Evolutionary conservation across 495 filamentous ascomycete species (phyloP).

Genomic region (Zalerion maritima): DNA sequence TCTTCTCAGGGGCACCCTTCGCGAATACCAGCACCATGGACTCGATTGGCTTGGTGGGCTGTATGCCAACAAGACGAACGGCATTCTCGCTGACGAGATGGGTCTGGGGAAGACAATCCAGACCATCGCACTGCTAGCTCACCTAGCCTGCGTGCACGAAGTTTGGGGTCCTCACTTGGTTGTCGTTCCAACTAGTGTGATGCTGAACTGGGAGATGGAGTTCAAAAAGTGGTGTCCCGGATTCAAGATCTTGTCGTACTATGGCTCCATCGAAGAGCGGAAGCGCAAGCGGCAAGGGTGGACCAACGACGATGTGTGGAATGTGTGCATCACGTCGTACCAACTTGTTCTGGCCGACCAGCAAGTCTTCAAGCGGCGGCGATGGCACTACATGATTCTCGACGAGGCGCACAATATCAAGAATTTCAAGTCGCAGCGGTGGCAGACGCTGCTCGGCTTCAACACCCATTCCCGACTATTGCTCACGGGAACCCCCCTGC

Average conservation of each 20-base stretch:
- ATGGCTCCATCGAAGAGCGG: slow-evolving; percentile 83
- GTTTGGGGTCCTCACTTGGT: slow-evolving; percentile 95
- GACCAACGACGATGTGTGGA: slow-evolving; percentile 82
- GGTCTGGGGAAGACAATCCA: slow-evolving; percentile 98
- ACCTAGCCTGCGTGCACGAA: slow-evolving; percentile 79
- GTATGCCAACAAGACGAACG: slow-evolving; percentile 87
- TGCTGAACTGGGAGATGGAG: slow-evolving; percentile 99
- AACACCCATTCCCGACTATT: slow-evolving; percentile 75
- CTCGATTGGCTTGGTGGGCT: slow-evolving; percentile 91
- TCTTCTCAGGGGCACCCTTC: slow-evolving; percentile 77
- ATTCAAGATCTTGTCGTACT: slow-evolving; percentile 97
- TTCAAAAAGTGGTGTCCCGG: slow-evolving; percentile 99
- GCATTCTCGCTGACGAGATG: slow-evolving; percentile 99
- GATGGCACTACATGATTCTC: slow-evolving; percentile 96
- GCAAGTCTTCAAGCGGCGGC: slow-evolving; percentile 78
- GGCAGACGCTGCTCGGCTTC: slow-evolving; percentile 88
- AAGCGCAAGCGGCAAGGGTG: slow-evolving; percentile 81
- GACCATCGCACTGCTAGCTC: slow-evolving; percentile 87
- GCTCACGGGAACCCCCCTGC: slow-evolving; percentile 87
- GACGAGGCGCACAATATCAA: slow-evolving; percentile 99
- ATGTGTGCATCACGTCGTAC: slow-evolving; percentile 94
- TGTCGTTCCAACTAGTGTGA: slow-evolving; percentile 94
- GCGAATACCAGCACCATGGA: slow-evolving; percentile 94
- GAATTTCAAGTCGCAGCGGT: slow-evolving; percentile 93
- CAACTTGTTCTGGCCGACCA: slow-evolving; percentile 90